Base-by-base conservation (phyloP, 2,329 filamentous ascomycete genomes). In the Sporothrix protearum region DNA sequence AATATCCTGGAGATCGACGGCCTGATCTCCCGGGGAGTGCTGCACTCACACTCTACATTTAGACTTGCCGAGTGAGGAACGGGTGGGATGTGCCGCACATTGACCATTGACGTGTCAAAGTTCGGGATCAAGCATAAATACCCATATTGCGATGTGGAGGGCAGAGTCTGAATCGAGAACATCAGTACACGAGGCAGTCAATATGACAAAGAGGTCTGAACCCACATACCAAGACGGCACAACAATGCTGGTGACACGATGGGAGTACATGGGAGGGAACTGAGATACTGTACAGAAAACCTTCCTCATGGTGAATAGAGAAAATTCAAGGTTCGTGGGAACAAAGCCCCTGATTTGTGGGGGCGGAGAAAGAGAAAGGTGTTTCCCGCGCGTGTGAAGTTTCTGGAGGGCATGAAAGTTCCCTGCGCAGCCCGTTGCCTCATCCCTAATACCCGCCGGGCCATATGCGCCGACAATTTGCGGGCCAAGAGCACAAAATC, bases 381-480 rank as follows among this genome's bases (percentile, higher is more conserved):
- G n/a, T 42, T 42, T 42, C 39, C 6, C 12, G 10, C 10, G 6
- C 5, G 39, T 42, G 39, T 10, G 10, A 14, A 42, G 12, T 5
- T 8, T 10, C 2, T 42, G 39, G 39, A 14, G 12, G 12, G 39
- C 2, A 36, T 10, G 10, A 42, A 10, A 42, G 10, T 25, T 22
- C 22, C 39, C 22, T 45, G 6, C 30, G 39, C 57, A 61, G 57
- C 57, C 30, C 12, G n/a, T 55, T 51, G 12, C 28, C 49, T 5
- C 9, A 33, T 59, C 47, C 51, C 33, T 51, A 69, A 69, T 59
- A 69, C 51, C 36, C 67, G 67, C 67, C 67, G 67, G 67, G 51
- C 51, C 67, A 69, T 47, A 53, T 39, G 68, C 68, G 68, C 53
- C 68, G 67, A 59, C 39, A 33, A 61, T 45, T 28, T 59, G 68